A percentile compares a stretch with the other conserved stretches of the same genome.
phyloP scores from a whole-genome alignment of 352 stramenopile genomes.

The Phytophthora vignae region DNA sequence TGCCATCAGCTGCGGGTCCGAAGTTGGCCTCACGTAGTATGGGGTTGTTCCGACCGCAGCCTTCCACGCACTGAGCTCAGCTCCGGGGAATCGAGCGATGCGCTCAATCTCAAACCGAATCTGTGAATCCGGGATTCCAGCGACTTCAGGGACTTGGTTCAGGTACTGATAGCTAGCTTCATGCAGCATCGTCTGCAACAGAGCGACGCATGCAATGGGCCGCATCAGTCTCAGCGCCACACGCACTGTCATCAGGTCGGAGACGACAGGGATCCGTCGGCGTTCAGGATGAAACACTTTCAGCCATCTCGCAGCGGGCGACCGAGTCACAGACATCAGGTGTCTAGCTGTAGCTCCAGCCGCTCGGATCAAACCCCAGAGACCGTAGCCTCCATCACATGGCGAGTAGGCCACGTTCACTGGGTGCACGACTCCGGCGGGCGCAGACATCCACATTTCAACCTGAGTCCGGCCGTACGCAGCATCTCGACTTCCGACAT shows the following conservation, averaged over 20 bases:
- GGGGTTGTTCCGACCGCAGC: too few species aligned
- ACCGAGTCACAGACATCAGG: too few species aligned
- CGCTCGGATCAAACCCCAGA: not conserved
- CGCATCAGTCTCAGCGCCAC: too few species aligned
- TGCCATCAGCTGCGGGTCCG: too few species aligned
- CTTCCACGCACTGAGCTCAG: not conserved
- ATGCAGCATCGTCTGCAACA: conserved; percentile 1
- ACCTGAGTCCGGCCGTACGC: too few species aligned
- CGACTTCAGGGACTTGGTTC: not conserved
- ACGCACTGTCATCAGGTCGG: too few species aligned
- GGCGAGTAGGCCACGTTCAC: not conserved
- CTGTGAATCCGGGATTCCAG: not conserved
- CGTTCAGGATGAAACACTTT: too few species aligned
- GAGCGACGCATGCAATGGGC: not conserved
- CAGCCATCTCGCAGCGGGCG: too few species aligned
- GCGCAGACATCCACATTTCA: too few species aligned
- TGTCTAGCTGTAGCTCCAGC: not conserved
- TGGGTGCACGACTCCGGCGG: not conserved
- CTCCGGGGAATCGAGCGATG: not conserved
- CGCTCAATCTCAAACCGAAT: not conserved
- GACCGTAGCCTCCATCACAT: not conserved
- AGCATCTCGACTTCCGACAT: too few species aligned
- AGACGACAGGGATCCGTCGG: too few species aligned
- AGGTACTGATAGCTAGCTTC: not conserved
- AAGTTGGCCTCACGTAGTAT: too few species aligned